Evolutionary conservation across 257 asterid species (phyloP), one percentile per base, ranked within the genome.

Genomic region (Gynochthodes officinalis): DNA sequence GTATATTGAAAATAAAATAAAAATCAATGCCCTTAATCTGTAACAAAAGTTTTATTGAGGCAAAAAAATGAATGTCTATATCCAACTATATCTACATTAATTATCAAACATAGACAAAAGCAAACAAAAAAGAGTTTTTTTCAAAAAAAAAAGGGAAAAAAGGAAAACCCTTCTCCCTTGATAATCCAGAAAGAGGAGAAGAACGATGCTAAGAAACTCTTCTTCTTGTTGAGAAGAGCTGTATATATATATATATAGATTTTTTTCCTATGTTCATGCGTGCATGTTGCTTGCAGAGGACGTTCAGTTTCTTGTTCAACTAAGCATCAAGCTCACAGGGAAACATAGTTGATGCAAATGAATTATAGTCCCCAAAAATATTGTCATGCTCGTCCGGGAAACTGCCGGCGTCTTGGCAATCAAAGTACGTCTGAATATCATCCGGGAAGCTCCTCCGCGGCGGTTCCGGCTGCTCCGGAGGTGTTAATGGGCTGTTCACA

Each of bases 361-460:
- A 69, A 67, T 77, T 87, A 46, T 79, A 82, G 73, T 84, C 82
- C 37, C 93, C 92, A 64, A 91, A 94, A 19, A 88, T 82, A 65
- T 81, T 73, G 73, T 83, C 92, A 66, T 94, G 90, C 50, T 85
- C 99, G 25, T 87, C 90, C 0, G 79, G 73, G 32, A 87, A 88
- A 76, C 80, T 80, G 83, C 81, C 80, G 21, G 89, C 76, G 49
- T 87, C 99, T 68, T 88, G 94, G 74, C 92, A 85, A 60, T 87
- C 98, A 10, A 95, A 95, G 64, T 88, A 92, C 2, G 99, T 95
- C 68, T 95, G 99, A 52, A 95, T 87, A 73, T 95, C 97, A 4
- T 90, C 98, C 0, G 99, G 99, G 76, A 95, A 92, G 76, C 95
- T 88, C 55, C 96, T 78, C 1, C 89, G 84, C 0, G 89, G 90